Conservation (phyloP, 352 stramenopile genomes). For the Lagenidium giganteum region DNA sequence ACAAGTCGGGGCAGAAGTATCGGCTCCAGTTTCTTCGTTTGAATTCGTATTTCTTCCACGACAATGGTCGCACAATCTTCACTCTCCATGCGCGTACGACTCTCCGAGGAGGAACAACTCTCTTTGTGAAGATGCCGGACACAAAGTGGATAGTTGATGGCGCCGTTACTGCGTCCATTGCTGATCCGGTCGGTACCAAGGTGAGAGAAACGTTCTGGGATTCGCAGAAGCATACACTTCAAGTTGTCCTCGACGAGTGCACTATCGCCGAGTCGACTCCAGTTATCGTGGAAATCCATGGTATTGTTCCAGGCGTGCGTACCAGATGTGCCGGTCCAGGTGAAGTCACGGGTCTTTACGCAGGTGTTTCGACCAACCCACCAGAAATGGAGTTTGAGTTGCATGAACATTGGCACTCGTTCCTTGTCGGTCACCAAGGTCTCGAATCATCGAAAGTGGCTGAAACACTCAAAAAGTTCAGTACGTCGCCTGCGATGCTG, state of each 20-base stretch:
- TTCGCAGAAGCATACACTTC: constrained; percentile 30
- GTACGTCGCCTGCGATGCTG: constrained; percentile 31
- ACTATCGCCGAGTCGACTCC: constrained; percentile 19
- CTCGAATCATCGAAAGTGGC: constrained; percentile 35
- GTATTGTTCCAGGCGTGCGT: constrained; percentile 15
- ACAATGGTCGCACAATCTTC: constrained; percentile 34
- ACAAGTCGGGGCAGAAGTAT: constrained; percentile 30
- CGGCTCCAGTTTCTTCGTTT: constrained; percentile 50
- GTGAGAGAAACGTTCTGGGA: constrained; percentile 41
- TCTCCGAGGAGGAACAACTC: constrained; percentile 14
- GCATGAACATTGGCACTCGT: constrained; percentile 52
- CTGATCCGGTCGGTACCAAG: constrained; percentile 21
- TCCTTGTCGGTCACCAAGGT: constrained; percentile 38
- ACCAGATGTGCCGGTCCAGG: constrained; percentile 30
- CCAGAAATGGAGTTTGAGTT: constrained; percentile 37
- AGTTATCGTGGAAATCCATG: constrained; percentile 28
- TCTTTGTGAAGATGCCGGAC: constrained; percentile 43
- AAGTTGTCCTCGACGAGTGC: constrained; percentile 29
- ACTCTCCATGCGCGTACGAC: constrained; percentile 27
- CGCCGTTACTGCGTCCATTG: constrained; percentile 14
- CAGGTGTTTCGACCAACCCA: constrained; percentile 8
- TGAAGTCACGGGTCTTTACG: constrained; percentile 30
- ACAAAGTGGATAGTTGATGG: constrained; percentile 32
- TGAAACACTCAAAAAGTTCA: constrained; percentile 40
- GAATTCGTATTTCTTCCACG: constrained; percentile 49